Base-by-base conservation (phyloP, 2,329 filamentous ascomycete genomes). In the Alternaria solani region DNA sequence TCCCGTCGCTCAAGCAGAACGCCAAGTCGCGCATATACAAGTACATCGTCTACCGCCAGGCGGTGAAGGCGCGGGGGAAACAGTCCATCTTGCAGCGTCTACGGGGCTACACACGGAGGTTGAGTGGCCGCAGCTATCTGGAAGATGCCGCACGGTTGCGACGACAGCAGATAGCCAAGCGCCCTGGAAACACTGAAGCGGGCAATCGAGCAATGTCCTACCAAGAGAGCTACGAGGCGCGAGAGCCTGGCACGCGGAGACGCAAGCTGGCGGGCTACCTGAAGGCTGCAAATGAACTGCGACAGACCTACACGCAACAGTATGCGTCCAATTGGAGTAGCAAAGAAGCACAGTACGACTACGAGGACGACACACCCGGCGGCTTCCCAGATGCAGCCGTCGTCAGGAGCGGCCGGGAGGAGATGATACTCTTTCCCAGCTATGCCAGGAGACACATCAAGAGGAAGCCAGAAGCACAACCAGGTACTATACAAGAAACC, bases 381-480 rank as follows among this genome's bases (percentile, higher is more conserved):
- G 88, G 90, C 1, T 97, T 96, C 72, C 92, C 93, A 0, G 90
- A 97, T 68, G 91, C 92, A 18, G 87, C 90, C n/a, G 91, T 97
- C 61, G 87, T 91, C 16, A 86, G 88, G 11, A 89, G 88, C 62
- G 94, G 92, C 12, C 87, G 93, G 61, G 93, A 97, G 76, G 92
- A 98, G 80, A 92, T 99, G 89, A 88, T 99, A 9, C 77, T 99
- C 25, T 99, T 99, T 69, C 95, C 95, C 0, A 97, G 93, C 54
- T 99, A 99, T 76, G 93, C 92, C 8, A 89, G 94, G 73, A 85
- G 85, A 62, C 90, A 96, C 75, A 78, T 86, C 34, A 89, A 82
- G 67, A 73, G 66, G 63, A 81, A 78, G 75, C 71, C 72, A 41
- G 61, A 75, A 68, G 69, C 75, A 51, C 70, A 70, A 43, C 75